These are phyloP conservation scores for Verticillium zaregamsianum DNA, from an alignment of 2,329 filamentous ascomycete species.

Conservation along the genomic window DNA sequence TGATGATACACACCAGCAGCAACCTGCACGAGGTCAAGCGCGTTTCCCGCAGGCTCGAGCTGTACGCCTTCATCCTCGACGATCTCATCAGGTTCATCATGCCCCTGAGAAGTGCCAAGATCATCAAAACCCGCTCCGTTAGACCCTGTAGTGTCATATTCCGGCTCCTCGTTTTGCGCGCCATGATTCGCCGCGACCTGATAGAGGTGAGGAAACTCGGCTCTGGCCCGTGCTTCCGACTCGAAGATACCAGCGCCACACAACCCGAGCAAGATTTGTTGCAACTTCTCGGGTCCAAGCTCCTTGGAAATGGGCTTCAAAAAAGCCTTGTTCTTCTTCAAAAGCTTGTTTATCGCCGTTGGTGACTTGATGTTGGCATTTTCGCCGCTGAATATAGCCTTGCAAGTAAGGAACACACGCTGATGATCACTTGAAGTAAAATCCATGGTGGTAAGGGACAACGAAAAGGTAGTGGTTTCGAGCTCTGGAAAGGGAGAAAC, in stretches of 20 bases:
- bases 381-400: constrained; percentile 20
- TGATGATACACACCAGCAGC: not conserved
- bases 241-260: constrained; percentile 22
- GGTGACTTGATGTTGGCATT: constrained; percentile 16
- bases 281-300: constrained; percentile 13
- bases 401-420: constrained; percentile 21
- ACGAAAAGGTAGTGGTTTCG: not conserved
- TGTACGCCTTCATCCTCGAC: not conserved
- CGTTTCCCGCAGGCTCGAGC: not conserved
- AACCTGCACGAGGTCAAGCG: not conserved
- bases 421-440: not conserved
- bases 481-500: not conserved
- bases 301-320: constrained; percentile 12
- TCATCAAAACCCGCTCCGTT: constrained; percentile 21
- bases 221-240: constrained; percentile 25
- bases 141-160: constrained; percentile 22
- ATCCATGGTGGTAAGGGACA: not conserved
- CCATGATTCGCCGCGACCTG: constrained; percentile 17
- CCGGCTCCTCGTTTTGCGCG: constrained; percentile 22
- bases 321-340: constrained; percentile 9
- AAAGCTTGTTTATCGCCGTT: constrained; percentile 19
- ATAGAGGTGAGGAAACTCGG: constrained; percentile 28
- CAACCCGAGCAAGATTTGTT: constrained; percentile 17
- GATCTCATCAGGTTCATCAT: not conserved
- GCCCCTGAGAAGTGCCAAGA: constrained; percentile 5